Conservation (phyloP, 257 asterid genomes). For the Avicennia marina region DNA sequence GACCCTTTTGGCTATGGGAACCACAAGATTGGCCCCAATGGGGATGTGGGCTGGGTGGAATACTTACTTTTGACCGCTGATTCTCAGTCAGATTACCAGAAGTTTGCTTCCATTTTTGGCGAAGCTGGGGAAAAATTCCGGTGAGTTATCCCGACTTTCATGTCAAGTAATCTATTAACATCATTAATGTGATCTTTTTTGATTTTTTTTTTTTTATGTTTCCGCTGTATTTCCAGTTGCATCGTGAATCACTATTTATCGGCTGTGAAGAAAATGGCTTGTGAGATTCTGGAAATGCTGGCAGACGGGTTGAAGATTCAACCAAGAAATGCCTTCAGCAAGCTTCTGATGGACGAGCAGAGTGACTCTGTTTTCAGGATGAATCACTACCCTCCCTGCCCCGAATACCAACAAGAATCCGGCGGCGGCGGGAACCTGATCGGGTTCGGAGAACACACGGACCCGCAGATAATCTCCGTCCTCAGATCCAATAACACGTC, state of each 20-base stretch:
- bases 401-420: conserved; percentile 29
- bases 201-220: neutral
- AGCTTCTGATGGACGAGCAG: conserved; percentile 53
- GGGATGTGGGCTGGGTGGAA: conserved; percentile 36
- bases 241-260: conserved; percentile 42
- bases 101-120: conserved; percentile 53
- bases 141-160: too few species aligned
- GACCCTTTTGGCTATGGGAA: conserved; percentile 7
- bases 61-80: conserved; percentile 56
- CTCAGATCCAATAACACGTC: conserved; percentile 76
- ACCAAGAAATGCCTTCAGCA: conserved; percentile 35
- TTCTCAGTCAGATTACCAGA: conserved; percentile 34
- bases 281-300: conserved; percentile 55
- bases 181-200: too few species aligned
- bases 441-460: conserved; percentile 92
- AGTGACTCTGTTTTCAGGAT: conserved; percentile 68
- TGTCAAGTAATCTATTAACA: too few species aligned
- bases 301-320: conserved; percentile 50
- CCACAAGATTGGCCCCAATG: conserved; percentile 2
- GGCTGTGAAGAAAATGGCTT: conserved; percentile 55
- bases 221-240: conserved; percentile 17
- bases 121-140: conserved; percentile 50
- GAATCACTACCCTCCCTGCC: conserved; percentile 79
- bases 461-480: conserved; percentile 93
- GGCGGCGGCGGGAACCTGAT: conserved; percentile 33